A percentile compares a stretch with the other conserved stretches of the same genome.
These are phyloP conservation scores for Fragaria ananassa DNA, from an alignment of 306 rosid genomes.

Conservation along the genomic window DNA sequence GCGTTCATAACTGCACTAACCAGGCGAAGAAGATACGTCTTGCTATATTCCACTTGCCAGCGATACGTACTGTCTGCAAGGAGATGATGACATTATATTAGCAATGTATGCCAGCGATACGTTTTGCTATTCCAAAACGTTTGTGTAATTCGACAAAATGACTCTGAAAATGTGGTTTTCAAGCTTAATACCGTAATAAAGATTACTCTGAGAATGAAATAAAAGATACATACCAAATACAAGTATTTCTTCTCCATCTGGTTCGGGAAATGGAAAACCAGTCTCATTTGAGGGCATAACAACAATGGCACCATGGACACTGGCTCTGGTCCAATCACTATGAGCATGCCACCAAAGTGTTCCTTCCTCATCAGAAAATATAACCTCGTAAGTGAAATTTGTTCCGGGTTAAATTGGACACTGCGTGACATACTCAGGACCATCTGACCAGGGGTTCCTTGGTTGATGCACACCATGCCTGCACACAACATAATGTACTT, in stretches of 20 bases:
- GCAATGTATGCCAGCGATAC: too few species aligned
- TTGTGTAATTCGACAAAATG: too few species aligned
- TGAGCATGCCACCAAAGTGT: constrained; percentile 25
- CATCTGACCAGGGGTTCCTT: constrained; percentile 42
- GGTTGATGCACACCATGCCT: constrained; percentile 42
- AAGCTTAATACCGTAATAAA: too few species aligned
- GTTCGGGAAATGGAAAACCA: constrained; percentile 28
- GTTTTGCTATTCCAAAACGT: too few species aligned
- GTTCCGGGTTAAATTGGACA: constrained; percentile 30
- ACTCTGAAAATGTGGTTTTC: too few species aligned
- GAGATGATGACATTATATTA: not conserved
- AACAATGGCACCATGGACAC: constrained; percentile 31
- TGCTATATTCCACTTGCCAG: constrained; percentile 35
- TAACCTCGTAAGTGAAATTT: constrained; percentile 29
- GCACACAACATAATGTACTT: not conserved
- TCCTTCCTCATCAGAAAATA: constrained; percentile 25
- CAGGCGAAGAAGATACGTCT: constrained; percentile 21
- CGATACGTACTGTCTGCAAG: not conserved
- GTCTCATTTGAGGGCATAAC: constrained; percentile 3
- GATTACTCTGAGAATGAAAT: too few species aligned
- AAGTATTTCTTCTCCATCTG: constrained; percentile 14
- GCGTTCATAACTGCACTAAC: constrained; percentile 37
- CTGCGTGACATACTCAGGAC: constrained; percentile 35
- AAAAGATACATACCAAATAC: constrained; percentile 16
- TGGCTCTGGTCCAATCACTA: constrained; percentile 33